Conservation (phyloP, 108 stramenopile species). For the Mediolabrus comicus region DNA sequence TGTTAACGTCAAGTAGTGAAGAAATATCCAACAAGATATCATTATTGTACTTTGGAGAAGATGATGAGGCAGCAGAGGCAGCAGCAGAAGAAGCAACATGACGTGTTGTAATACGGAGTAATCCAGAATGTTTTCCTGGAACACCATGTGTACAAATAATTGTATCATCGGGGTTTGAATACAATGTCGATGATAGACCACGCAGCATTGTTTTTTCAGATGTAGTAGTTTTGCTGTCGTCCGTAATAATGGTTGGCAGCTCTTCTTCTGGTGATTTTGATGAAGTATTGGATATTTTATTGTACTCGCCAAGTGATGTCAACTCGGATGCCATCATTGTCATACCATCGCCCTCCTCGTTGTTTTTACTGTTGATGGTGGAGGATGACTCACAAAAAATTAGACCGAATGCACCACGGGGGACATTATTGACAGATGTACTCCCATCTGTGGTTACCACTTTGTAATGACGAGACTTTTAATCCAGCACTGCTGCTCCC, state of each 20-base stretch:
- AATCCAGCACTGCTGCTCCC: too few species aligned
- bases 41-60: too few species aligned
- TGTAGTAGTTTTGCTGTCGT: not conserved
- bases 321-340: not conserved
- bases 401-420: not conserved
- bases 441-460: not conserved
- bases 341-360: not conserved
- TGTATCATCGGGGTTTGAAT: constrained; percentile 3
- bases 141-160: constrained; percentile 20
- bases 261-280: too few species aligned
- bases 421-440: too few species aligned
- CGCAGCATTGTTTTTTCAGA: not conserved
- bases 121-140: not conserved
- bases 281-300: too few species aligned
- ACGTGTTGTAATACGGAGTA: not conserved
- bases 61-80: too few species aligned
- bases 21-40: not conserved
- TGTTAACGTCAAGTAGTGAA: not conserved
- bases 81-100: not conserved
- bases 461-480: not conserved
- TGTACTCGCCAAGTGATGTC: not conserved
- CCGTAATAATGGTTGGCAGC: not conserved
- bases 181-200: constrained; percentile 6
- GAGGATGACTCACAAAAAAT: not conserved
- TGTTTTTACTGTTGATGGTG: not conserved